Conservation (phyloP, 2,329 filamentous ascomycete genomes). For the Talaromyces sp. region DNA sequence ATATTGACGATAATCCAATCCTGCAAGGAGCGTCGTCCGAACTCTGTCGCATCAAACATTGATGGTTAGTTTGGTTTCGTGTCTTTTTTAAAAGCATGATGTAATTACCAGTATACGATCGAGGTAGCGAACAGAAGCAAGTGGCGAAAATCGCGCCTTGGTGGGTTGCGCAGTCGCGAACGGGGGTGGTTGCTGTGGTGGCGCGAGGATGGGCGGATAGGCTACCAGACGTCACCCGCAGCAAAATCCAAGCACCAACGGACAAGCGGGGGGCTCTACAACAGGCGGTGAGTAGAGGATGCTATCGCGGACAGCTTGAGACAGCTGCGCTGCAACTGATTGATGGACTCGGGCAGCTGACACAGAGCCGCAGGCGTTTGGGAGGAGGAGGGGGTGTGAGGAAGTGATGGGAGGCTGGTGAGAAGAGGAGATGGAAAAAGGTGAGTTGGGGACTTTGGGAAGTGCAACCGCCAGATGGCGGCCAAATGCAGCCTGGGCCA, state of each 20-base stretch:
- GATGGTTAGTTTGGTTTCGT: not conserved
- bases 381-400: constrained; percentile 12
- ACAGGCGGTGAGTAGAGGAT: not conserved
- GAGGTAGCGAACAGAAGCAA: not conserved
- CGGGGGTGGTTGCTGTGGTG: not conserved
- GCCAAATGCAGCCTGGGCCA: not conserved
- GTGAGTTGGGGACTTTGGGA: not conserved
- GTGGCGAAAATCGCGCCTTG: not conserved
- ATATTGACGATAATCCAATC: not conserved
- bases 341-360: not conserved
- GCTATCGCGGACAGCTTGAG: not conserved
- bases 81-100: not conserved
- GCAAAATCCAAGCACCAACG: not conserved
- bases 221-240: not conserved
- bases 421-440: constrained; percentile 6
- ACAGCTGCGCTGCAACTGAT: not conserved
- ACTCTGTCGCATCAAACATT: not conserved
- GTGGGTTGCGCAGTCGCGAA: not conserved
- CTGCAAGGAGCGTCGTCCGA: not conserved
- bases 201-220: constrained; percentile 7
- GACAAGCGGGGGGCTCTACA: not conserved
- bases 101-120: not conserved
- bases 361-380: constrained; percentile 6
- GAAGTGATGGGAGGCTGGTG: constrained; percentile 11
- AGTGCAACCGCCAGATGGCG: not conserved